These are phyloP conservation scores for Amylocystis lapponica DNA, from an alignment of 768 basidiomycete genomes.

Conservation along the genomic window DNA sequence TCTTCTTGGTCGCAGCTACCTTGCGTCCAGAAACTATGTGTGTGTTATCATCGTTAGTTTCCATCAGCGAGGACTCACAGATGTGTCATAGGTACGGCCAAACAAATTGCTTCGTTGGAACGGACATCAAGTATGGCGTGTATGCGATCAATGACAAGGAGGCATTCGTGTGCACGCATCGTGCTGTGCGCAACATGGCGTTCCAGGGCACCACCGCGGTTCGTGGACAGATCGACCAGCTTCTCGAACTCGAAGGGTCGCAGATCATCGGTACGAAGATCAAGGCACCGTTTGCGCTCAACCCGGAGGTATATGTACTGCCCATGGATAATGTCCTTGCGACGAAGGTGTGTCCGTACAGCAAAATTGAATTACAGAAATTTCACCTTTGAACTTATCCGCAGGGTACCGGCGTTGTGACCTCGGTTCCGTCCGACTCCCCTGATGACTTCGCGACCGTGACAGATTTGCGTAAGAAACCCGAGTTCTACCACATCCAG, in stretches of 20 bases:
- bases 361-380: no score
- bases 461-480: constrained; percentile 90
- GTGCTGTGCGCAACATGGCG: constrained; percentile 95
- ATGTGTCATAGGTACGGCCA: constrained; percentile 75
- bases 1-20: constrained; percentile 93
- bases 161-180: constrained; percentile 83
- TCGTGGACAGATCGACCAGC: constrained; percentile 65
- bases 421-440: constrained; percentile 96
- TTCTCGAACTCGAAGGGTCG: constrained; percentile 74
- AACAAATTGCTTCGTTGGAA: constrained; percentile 95
- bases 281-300: constrained; percentile 77
- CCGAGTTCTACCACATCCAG: constrained; percentile 93
- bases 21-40: constrained; percentile 96
- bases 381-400: background rate
- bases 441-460: constrained; percentile 93
- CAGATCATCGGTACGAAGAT: constrained; percentile 85
- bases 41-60: constrained; percentile 19
- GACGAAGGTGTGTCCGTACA: constrained; percentile 59
- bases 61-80: background rate
- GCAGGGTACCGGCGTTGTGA: constrained; percentile 95
- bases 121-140: constrained; percentile 85
- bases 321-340: constrained; percentile 98
- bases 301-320: constrained; percentile 87
- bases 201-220: constrained; percentile 82
- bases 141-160: constrained; percentile 85